phyloP scores from a whole-genome alignment of 495 filamentous ascomycete species.

The Aspergillus carlsbadensis region DNA sequence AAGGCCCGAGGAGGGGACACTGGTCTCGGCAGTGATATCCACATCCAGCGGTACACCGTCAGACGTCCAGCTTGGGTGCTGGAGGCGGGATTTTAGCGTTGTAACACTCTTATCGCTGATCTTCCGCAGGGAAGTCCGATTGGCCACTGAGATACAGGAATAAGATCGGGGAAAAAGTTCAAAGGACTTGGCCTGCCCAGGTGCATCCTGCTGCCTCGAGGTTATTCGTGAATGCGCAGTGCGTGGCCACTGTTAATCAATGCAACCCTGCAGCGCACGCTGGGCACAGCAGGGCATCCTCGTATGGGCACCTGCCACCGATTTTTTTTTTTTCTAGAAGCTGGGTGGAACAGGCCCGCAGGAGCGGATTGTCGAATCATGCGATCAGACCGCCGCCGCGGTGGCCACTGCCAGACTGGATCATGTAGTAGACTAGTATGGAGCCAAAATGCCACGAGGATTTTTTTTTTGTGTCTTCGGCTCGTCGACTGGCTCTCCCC shows the following conservation, averaged over 20 bases:
- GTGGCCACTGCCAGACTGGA: neutral
- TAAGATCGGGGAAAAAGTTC: neutral
- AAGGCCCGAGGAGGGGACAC: neutral
- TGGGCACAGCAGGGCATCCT: too few relatives aligned
- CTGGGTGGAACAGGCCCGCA: neutral
- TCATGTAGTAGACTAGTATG: too few relatives aligned
- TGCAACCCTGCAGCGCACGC: too few relatives aligned
- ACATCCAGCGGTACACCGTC: neutral
- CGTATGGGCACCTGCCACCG: neutral
- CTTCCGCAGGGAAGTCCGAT: neutral
- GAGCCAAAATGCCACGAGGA: constrained; percentile 2
- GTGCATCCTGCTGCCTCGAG: too few relatives aligned
- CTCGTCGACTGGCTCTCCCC: neutral
- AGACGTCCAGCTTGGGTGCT: neutral
- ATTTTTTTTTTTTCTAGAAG: constrained; percentile 2
- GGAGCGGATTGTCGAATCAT: neutral
- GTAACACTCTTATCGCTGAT: constrained; percentile 22
- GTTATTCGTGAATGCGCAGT: neutral
- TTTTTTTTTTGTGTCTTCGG: constrained; percentile 4
- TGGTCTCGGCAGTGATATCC: neutral
- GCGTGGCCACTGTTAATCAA: neutral
- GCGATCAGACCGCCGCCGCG: neutral
- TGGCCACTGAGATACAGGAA: constrained; percentile 6
- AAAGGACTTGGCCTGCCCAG: neutral
- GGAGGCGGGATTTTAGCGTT: constrained; percentile 10